Base-by-base conservation (phyloP, 2,329 filamentous ascomycete species). In the Fusarium lateritium region DNA sequence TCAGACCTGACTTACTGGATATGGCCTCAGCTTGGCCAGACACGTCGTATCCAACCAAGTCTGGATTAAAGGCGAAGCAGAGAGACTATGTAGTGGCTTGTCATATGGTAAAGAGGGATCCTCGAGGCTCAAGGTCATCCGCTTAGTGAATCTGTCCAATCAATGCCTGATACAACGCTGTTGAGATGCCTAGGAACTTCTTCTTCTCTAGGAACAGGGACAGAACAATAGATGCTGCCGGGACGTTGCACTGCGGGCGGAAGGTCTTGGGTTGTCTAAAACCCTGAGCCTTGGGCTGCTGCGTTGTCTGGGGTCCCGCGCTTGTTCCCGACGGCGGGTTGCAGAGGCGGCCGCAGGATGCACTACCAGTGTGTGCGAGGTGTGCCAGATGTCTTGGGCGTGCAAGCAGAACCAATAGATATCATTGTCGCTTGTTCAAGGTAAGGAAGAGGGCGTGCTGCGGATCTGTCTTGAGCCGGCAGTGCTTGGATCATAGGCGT, bases 321-420 rank as follows among this genome's bases (percentile, higher is more conserved):
- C 76, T 76, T 76, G 73, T 75, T 76, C 73, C 77, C 77, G 77
- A 73, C 69, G 72, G 74, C 73, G 76, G 77, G 79, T 75, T 76
- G 77, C 78, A 80, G 78, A 78, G 71, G 61, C 72, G 79, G 79
- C 79, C 79, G 79, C 79, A 80, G 78, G 62, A 76, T 75, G 76
- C 77, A 78, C 71, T 59, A 75, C 70, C 73, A 69, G 62, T 67
- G 72, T 74, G 72, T 71, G 60, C 43, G 49, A 66, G 66, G 63
- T 46, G 64, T 68, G 66, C 52, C 43, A 33, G 61, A 65, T 65
- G 33, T 64, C 22, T 21, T 56, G 17, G 65, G 62, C 50, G 56
- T 58, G 55, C 34, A 44, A 5, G 33, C 47, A 55, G 46, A 38
- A 43, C 38, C 53, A 34, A 53, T 53, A 51, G 43, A 34, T 43